Percentiles rank a stretch among this genome's conserved stretches.
Conservation (phyloP, 2,329 filamentous ascomycete genomes). For the Colletotrichum camelliae region DNA sequence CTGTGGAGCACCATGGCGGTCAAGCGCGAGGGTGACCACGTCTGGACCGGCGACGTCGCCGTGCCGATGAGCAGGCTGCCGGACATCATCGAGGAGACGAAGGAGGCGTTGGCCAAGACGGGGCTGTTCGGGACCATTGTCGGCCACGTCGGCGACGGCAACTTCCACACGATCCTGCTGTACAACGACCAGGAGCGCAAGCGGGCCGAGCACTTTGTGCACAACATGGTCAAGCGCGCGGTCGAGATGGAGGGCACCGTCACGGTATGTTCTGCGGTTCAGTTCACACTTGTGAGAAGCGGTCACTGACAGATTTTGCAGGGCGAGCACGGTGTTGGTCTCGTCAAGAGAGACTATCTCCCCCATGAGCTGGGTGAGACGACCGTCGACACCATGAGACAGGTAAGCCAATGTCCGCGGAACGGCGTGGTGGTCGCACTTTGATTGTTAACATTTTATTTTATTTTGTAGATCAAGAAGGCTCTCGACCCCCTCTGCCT, state of each 20-base stretch:
- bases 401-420: conserved; percentile 50
- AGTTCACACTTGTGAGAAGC: not conserved
- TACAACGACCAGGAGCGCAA: conserved; percentile 71
- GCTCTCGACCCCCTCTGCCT: conserved; percentile 79
- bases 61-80: conserved; percentile 79
- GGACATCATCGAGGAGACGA: conserved; percentile 78
- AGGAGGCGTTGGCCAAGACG: conserved; percentile 47
- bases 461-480: conserved; percentile 69
- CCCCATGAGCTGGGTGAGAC: conserved; percentile 76
- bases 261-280: conserved; percentile 54
- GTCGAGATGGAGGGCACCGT: conserved; percentile 87
- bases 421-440: too few species aligned
- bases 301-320: conserved; percentile 26
- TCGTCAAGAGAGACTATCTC: conserved; percentile 86
- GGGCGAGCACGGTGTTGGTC: conserved; percentile 83
- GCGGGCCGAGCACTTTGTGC: conserved; percentile 73
- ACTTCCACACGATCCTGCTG: conserved; percentile 72
- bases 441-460: not conserved
- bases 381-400: conserved; percentile 84
- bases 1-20: conserved; percentile 81
- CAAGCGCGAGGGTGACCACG: conserved; percentile 68
- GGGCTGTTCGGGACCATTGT: conserved; percentile 60
- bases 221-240: conserved; percentile 85
- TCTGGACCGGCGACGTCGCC: conserved; percentile 88
- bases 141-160: conserved; percentile 78